Base-by-base conservation (phyloP, 148 eudicot genomes). In the Chenopodium suecicum region DNA sequence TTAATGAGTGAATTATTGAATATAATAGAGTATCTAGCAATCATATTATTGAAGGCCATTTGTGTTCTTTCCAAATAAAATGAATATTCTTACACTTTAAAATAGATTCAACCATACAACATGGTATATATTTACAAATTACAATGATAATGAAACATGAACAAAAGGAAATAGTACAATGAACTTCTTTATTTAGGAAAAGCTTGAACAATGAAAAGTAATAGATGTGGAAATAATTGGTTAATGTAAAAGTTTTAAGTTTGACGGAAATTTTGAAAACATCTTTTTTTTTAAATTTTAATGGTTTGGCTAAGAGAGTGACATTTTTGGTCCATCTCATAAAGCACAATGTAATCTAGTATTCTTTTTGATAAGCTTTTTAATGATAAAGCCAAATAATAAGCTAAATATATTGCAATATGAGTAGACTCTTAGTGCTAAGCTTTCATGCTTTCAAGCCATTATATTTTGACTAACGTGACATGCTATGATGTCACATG, bases 251-350 rank as follows among this genome's bases (percentile, higher is more conserved):
- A 27, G 72, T 32, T 68, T 0, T 31, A 12, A 25, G 8, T 68
- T n/a, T 62, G 66, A 62, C 66, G 10, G 66, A 62, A 20, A 62
- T 62, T 62, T 62, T 67, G 27, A 10, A 25, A 16, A 67, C 70
- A 29, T 9, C 46, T 41, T 71, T 41, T 2, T 2, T 41, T 71
- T 6, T 14, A 25, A 66, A 66, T 66, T 66, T 2, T 32, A 41
- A 58, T 75, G 23, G 20, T 54, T 23, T 50, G 4, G 48, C 54
- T 32, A 77, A 54, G 23, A 79, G 70, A 32, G 19, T 12, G 81
- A 79, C 67, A n/a, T 79, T 50, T 29, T 69, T 52, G 81, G 81
- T 70, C 75, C 79, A 70, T 52, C 32, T 54, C 81, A 79, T 54
- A 54, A 16, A 12, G 48, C 81, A 79, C 65, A 68, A 68, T 14